These are phyloP conservation scores for Claviceps sp. DNA, from an alignment of 2,329 filamentous ascomycete genomes.

Conservation along the genomic window DNA sequence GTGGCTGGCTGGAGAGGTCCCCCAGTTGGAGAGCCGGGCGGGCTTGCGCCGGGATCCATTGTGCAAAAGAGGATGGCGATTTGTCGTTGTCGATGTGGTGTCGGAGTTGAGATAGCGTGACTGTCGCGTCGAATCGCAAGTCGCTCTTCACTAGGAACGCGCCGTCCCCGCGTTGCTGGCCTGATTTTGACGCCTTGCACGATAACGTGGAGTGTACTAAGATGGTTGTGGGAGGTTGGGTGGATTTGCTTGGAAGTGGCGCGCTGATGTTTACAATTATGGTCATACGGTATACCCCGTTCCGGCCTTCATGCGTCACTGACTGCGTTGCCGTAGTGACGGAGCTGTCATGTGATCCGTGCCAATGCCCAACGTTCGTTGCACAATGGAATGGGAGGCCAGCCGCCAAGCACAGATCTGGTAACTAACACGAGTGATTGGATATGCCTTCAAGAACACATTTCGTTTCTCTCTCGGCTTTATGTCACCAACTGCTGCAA, in stretches of 20 bases:
- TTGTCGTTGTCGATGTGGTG: slow-evolving; percentile 1
- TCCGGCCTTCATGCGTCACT: not conserved
- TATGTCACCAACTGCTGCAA: too few species aligned
- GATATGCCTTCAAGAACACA: too few species aligned
- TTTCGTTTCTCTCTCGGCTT: too few species aligned
- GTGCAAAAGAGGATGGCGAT: not conserved
- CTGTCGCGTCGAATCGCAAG: not conserved
- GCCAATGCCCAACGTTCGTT: not conserved
- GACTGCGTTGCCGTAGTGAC: slow-evolving; percentile 6
- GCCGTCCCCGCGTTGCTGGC: slow-evolving; percentile 1
- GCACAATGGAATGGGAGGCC: not conserved
- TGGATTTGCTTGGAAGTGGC: slow-evolving; percentile 2
- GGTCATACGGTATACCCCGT: not conserved
- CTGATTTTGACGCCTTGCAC: not conserved
- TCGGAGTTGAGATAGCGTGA: not conserved
- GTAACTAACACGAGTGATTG: too few species aligned
- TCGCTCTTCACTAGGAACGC: not conserved
- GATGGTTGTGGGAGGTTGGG: not conserved
- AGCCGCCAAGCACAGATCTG: too few species aligned
- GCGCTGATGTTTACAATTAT: slow-evolving; percentile 8
- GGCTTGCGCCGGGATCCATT: slow-evolving; percentile 36
- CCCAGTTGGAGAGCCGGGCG: slow-evolving; percentile 36
- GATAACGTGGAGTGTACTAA: not conserved
- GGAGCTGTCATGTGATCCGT: slow-evolving; percentile 10
- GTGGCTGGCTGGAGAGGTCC: slow-evolving; percentile 47